Percentiles rank a stretch among this genome's conserved stretches.
phyloP scores from a whole-genome alignment of 192 early-diverging fungal genomes.

The Obelidium mucronatum region DNA sequence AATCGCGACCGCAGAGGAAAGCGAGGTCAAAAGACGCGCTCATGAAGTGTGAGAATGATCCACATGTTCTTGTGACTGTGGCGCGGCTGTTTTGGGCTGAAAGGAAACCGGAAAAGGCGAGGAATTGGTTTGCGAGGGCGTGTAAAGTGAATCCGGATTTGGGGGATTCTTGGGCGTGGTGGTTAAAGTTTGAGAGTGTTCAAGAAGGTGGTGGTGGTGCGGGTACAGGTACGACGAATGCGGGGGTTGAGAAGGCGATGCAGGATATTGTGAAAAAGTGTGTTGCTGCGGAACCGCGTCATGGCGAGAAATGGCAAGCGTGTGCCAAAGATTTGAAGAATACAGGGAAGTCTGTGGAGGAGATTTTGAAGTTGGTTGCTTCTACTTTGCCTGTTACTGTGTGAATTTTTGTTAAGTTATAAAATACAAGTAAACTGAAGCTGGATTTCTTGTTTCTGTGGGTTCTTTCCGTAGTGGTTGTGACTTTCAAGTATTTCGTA shows the following conservation, averaged over 20 bases:
- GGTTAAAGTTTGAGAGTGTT: constrained; percentile 84
- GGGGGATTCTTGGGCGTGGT: constrained; percentile 97
- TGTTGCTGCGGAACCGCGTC: constrained; percentile 79
- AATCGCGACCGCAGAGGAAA: constrained; percentile 86
- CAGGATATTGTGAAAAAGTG: constrained; percentile 71
- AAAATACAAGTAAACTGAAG: constrained; percentile 9
- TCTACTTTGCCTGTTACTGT: constrained; percentile 40
- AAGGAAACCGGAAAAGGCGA: constrained; percentile 90
- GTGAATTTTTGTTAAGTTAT: constrained; percentile 8
- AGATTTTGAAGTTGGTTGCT: constrained; percentile 58
- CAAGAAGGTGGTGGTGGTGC: constrained; percentile 77
- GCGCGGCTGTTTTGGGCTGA: constrained; percentile 95
- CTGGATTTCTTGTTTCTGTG: not conserved
- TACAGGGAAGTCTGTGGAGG: constrained; percentile 69
- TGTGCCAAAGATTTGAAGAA: constrained; percentile 81
- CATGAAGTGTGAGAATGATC: constrained; percentile 89
- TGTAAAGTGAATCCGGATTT: constrained; percentile 81
- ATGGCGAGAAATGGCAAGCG: constrained; percentile 89
- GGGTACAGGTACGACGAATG: too few species aligned
- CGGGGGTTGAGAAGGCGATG: constrained; percentile 52
- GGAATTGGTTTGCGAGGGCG: constrained; percentile 90
- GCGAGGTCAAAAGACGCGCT: constrained; percentile 88
- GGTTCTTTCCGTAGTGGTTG: not conserved
- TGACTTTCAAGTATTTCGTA: not conserved
- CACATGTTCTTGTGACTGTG: constrained; percentile 78